Percentiles rank a stretch among this genome's conserved stretches.
These are phyloP conservation scores for Trametes pubescens DNA, from an alignment of 1,284 basidiomycete species.

Conservation along the genomic window DNA sequence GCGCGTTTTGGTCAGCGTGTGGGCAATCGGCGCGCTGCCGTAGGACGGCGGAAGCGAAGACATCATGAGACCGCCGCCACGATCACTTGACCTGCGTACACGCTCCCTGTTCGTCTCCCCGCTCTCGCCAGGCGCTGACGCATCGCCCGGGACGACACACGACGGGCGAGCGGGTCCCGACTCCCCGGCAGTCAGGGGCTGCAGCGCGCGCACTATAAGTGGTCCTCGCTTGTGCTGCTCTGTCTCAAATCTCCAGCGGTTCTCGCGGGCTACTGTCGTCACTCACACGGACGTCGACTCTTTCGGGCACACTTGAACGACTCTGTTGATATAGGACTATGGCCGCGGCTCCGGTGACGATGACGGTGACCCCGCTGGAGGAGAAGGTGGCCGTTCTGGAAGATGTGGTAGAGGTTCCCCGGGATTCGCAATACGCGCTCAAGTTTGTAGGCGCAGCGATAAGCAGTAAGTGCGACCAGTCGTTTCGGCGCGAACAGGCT, in stretches of 20 bases:
- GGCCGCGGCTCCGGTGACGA: constrained; percentile 21
- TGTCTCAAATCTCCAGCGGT: background rate
- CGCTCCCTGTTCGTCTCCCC: constrained; percentile 2
- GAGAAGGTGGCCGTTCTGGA: constrained; percentile 31
- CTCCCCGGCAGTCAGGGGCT: constrained; percentile 9
- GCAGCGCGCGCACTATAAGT: constrained; percentile 12
- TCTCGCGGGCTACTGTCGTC: background rate
- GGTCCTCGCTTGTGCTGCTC: background rate
- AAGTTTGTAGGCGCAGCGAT: constrained; percentile 45
- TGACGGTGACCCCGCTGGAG: constrained; percentile 32
- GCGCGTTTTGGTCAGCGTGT: constrained; percentile 13
- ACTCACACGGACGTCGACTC: background rate
- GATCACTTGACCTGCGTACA: constrained; percentile 29
- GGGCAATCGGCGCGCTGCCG: constrained; percentile 19
- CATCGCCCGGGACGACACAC: constrained; percentile 2
- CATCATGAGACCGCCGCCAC: constrained; percentile 28
- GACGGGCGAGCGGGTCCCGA: constrained; percentile 7
- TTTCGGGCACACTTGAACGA: background rate
- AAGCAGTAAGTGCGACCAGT: constrained; percentile 36
- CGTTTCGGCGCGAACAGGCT: too few relatives aligned
- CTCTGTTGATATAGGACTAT: constrained; percentile 14
- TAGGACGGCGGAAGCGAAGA: constrained; percentile 24
- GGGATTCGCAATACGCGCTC: constrained; percentile 40
- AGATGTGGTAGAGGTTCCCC: constrained; percentile 13
- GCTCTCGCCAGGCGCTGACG: constrained; percentile 1